Conservation (phyloP, 768 basidiomycete genomes). For the Leccinum imitatum region DNA sequence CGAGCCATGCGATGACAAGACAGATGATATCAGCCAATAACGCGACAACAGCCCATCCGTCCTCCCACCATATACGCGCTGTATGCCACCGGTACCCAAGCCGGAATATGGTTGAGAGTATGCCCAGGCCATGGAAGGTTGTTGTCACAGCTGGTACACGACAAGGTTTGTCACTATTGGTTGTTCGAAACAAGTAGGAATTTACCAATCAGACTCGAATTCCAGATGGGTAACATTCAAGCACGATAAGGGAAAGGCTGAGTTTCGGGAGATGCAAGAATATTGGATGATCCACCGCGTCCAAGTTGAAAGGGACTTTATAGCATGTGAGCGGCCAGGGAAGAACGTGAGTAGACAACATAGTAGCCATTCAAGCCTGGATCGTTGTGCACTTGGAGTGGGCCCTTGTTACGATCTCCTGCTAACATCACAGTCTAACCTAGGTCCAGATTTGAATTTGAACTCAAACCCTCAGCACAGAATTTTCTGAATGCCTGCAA, state of each 20-base stretch:
- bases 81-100: slow-evolving; percentile 4
- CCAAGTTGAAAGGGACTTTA: background rate
- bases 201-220: background rate
- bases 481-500: background rate
- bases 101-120: slow-evolving; percentile 1
- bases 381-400: background rate
- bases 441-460: background rate
- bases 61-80: background rate
- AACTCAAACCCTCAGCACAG: background rate
- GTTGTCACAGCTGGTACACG: background rate
- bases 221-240: background rate
- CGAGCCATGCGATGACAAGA: background rate
- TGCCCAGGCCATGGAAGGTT: slow-evolving; percentile 2
- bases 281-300: background rate
- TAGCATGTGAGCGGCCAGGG: background rate
- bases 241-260: background rate
- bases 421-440: background rate
- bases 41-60: slow-evolving; percentile 1
- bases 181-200: background rate
- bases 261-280: background rate
- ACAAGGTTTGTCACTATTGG: background rate
- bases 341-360: background rate
- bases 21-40: slow-evolving; percentile 1
- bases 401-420: background rate
- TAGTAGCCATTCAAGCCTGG: background rate